Percentiles rank a stretch among this genome's conserved stretches.
These are phyloP conservation scores for Verticillium tricorpus DNA, from an alignment of 2,329 filamentous ascomycete species.

Conservation along the genomic window DNA sequence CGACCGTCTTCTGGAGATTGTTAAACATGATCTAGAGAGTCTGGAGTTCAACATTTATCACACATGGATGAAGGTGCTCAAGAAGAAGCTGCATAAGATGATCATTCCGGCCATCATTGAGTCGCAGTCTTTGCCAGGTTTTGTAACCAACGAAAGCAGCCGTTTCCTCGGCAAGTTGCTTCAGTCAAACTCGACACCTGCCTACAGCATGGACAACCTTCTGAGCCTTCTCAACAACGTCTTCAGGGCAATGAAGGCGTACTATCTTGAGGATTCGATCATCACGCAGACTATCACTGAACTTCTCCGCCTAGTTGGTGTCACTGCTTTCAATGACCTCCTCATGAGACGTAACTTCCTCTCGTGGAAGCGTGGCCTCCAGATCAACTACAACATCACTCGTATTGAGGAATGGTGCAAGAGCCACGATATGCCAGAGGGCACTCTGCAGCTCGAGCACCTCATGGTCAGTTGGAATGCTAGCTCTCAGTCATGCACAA, in stretches of 20 bases:
- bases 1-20: conserved; percentile 92
- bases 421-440: conserved; percentile 99
- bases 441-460: conserved; percentile 94
- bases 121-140: conserved; percentile 94
- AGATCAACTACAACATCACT: conserved; percentile 99
- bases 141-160: conserved; percentile 98
- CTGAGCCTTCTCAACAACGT: conserved; percentile 94
- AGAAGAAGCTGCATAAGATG: conserved; percentile 99
- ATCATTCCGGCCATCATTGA: conserved; percentile 99
- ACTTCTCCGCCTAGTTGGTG: conserved; percentile 85
- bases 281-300: conserved; percentile 95
- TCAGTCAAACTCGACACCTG: conserved; percentile 81
- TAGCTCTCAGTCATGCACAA: background rate
- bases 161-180: conserved; percentile 96
- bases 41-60: conserved; percentile 99
- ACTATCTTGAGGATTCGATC: conserved; percentile 94
- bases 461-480: conserved; percentile 67
- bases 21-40: conserved; percentile 97
- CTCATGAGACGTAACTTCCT: conserved; percentile 98
- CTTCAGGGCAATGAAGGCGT: conserved; percentile 98
- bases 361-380: conserved; percentile 97
- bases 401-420: conserved; percentile 99
- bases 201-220: conserved; percentile 99
- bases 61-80: conserved; percentile 99
- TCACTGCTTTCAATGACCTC: conserved; percentile 97